Evolutionary conservation across 768 basidiomycete species (phyloP), one percentile per base, ranked within the genome.

Genomic region (Tulasnella sp.): DNA sequence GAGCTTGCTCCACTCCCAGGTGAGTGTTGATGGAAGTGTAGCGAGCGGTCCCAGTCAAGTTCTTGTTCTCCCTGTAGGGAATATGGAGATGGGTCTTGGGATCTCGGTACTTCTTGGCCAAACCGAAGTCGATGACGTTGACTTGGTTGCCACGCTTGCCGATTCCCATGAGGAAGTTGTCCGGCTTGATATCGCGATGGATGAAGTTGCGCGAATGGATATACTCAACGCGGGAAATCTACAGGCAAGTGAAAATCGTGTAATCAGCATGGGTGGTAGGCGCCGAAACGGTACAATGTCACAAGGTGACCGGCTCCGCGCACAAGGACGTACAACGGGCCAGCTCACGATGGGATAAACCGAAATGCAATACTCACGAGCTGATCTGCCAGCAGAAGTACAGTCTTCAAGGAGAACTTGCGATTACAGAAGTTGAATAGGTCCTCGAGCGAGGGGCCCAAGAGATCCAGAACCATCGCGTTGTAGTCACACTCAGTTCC

Each of bases 31-130:
- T 97, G 22, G 92, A 94, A 1, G 94, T 98, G 79, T 98, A 99
- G 59, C 96, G 91, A 63, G 94, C 94, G 25, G 96, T 99, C 64
- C 94, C 94, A 0, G 94, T 99, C 66, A 99, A 73, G 70, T 98
- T 99, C 88, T 99, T 99, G 82, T 99, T 99, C 84, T 99, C 94
- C 66, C 94, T 81, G 80, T 99, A 99, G 8, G 96, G 96, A 66
- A 99, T 99, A 72, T 99, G 96, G 41, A 99, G 82, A 70, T 98
- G 96, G 61, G 96, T 99, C 84, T 97, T 98, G 29, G 96, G 93
- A 75, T 99, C 96, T 63, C 96, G 83, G 81, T 93, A 99, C 78
- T 99, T 99, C 81, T 98, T 99, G 27, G 96, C 96, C 49, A 99
- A 81, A 76, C 96, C 92, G 58, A 96, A 96, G 69, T 96, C 92